Conservation (phyloP, 208 protist species). For the Phytomonas sp. region DNA sequence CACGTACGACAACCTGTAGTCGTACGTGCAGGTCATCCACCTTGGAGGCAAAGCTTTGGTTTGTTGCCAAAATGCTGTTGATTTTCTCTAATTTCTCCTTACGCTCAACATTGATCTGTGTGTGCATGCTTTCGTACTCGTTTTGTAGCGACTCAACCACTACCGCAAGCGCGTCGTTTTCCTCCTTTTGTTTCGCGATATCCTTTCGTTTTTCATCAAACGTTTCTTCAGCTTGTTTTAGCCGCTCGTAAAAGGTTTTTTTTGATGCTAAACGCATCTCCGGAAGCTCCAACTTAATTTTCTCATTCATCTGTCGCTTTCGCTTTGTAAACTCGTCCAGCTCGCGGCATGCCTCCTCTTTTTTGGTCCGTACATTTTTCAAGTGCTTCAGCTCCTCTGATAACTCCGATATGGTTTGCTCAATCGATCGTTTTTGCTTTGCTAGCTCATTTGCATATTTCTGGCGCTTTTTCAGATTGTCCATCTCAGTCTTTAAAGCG, state of each 20-base stretch:
- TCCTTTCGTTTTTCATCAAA: background rate
- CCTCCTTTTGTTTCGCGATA: background rate
- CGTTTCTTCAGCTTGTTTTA: background rate
- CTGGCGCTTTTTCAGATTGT: conserved; percentile 21
- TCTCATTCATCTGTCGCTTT: background rate
- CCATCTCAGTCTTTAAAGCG: conserved; percentile 26
- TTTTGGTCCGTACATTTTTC: background rate
- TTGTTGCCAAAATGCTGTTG: conserved; percentile 38
- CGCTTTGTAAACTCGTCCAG: background rate
- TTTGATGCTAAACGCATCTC: background rate
- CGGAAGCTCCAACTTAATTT: background rate
- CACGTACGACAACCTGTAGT: conserved; percentile 35
- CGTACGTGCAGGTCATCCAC: conserved; percentile 44
- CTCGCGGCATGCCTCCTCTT: background rate
- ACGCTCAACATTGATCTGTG: conserved; percentile 17
- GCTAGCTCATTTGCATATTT: conserved; percentile 17
- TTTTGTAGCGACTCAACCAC: background rate
- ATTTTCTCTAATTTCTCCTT: conserved; percentile 28
- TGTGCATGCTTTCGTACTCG: conserved; percentile 3
- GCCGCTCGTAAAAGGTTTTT: background rate
- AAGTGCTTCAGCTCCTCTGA: conserved; percentile 12
- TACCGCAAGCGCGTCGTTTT: background rate
- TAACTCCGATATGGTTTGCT: conserved; percentile 34
- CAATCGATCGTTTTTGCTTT: conserved; percentile 44
- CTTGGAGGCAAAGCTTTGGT: conserved; percentile 28